Percentiles rank a stretch among this genome's conserved stretches.
These are phyloP conservation scores for Vitis labrusca DNA, from an alignment of 164 flowering plant species.

Conservation along the genomic window DNA sequence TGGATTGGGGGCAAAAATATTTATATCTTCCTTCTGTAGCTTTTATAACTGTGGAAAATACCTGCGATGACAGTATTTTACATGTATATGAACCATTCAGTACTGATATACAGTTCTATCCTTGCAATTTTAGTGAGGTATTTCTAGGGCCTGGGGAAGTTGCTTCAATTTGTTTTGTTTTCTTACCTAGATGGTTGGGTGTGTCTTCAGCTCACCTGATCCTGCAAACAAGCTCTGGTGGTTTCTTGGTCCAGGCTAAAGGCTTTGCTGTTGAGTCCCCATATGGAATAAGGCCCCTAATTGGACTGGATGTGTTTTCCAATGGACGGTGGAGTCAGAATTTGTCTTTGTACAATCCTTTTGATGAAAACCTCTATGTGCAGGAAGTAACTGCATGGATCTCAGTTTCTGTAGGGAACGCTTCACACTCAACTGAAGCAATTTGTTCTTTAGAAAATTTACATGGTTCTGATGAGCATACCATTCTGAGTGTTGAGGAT, in stretches of 20 bases:
- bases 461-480: conserved; percentile 15
- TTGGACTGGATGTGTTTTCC: conserved; percentile 36
- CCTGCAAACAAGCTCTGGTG: conserved; percentile 81
- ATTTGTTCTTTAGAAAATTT: conserved; percentile 37
- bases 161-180: conserved; percentile 68
- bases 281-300: conserved; percentile 43
- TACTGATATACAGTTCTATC: conserved; percentile 67
- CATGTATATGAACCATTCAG: conserved; percentile 71
- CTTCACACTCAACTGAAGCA: conserved; percentile 41
- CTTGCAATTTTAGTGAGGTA: conserved; percentile 59
- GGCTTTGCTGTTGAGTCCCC: conserved; percentile 71
- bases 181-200: conserved; percentile 68
- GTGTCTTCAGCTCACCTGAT: conserved; percentile 59
- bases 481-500: conserved; percentile 26
- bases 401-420: conserved; percentile 45
- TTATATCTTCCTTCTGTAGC: conserved; percentile 59
- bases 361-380: conserved; percentile 50
- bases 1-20: conserved; percentile 74
- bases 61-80: conserved; percentile 49
- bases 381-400: conserved; percentile 61
- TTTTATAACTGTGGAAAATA: conserved; percentile 58
- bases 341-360: conserved; percentile 69
- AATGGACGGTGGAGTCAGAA: conserved; percentile 47
- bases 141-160: conserved; percentile 67
- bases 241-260: conserved; percentile 64